Conservation (phyloP, 148 eudicot species). For the Chenopodium quinoa region DNA sequence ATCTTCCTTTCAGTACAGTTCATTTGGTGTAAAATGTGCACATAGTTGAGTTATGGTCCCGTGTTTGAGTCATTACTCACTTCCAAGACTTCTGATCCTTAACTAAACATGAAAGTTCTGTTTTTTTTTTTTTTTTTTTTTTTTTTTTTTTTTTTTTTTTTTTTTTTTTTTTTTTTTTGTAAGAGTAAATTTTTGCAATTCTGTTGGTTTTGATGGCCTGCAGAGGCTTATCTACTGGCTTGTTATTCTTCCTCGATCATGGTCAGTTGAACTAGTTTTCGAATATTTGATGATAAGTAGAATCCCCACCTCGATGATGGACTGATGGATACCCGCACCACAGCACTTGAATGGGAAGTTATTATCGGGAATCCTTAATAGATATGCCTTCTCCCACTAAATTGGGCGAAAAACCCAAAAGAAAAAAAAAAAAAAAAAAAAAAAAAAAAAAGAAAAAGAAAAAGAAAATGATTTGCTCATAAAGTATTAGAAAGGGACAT, state of each 20-base stretch:
- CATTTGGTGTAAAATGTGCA: slow-evolving; percentile 20
- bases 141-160: background rate
- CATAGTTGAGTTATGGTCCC: slow-evolving; percentile 12
- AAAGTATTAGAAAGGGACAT: too few species aligned
- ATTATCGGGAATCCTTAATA: background rate
- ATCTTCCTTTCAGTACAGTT: slow-evolving; percentile 15
- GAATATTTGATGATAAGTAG: background rate
- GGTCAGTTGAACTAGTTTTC: too few species aligned
- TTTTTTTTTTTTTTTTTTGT: background rate
- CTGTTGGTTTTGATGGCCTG: background rate
- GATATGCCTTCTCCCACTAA: background rate
- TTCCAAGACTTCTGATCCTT: slow-evolving; percentile 3
- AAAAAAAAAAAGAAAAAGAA: too few species aligned
- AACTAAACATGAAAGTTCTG: background rate
- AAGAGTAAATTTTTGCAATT: background rate
- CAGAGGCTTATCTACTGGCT: background rate
- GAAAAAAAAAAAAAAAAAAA: too few species aligned
- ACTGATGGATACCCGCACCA: background rate
- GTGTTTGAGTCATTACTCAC: slow-evolving; percentile 6
- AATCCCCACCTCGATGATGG: background rate
- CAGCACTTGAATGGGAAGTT: background rate
- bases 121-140: background rate
- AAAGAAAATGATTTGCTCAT: too few species aligned
- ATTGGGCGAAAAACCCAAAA: too few species aligned
- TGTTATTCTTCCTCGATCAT: background rate